Evolutionary conservation across 2,329 filamentous ascomycete genomes (phyloP).

Genomic region (Scleromitrula shiraiana): DNA sequence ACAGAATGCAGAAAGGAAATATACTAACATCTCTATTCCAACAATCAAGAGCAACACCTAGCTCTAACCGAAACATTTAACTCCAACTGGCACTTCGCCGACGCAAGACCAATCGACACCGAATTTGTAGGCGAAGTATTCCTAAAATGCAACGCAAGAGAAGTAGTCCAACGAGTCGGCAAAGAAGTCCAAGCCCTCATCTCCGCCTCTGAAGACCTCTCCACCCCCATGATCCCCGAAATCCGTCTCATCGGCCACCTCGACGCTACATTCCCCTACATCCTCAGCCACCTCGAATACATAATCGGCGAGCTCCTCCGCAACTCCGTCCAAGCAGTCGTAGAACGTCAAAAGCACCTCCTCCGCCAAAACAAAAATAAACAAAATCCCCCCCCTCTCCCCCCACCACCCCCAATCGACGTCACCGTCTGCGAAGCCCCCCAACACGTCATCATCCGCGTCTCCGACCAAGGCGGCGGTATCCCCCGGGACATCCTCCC

Average conservation of each 20-base stretch:
- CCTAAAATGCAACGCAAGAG: slow-evolving; percentile 81
- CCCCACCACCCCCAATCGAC: slow-evolving; percentile 78
- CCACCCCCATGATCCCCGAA: slow-evolving; percentile 66
- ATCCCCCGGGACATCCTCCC: slow-evolving; percentile 79
- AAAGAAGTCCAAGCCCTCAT: slow-evolving; percentile 68
- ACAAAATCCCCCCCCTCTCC: too few relatives aligned
- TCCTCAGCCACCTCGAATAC: slow-evolving; percentile 92
- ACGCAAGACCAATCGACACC: slow-evolving; percentile 48
- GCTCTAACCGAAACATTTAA: slow-evolving; percentile 92
- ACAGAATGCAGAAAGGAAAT: not conserved
- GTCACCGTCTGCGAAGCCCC: slow-evolving; percentile 90
- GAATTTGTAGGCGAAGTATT: slow-evolving; percentile 97
- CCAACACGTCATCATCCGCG: slow-evolving; percentile 91
- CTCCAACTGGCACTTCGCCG: slow-evolving; percentile 80
- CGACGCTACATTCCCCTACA: slow-evolving; percentile 89
- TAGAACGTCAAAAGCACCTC: slow-evolving; percentile 62
- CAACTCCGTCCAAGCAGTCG: slow-evolving; percentile 88
- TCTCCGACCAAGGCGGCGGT: slow-evolving; percentile 91
- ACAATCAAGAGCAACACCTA: slow-evolving; percentile 73
- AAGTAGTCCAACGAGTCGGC: slow-evolving; percentile 80
- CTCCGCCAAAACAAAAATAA: slow-evolving; percentile 8
- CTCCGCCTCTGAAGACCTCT: slow-evolving; percentile 63
- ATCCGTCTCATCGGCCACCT: slow-evolving; percentile 80
- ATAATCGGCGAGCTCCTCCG: slow-evolving; percentile 91
- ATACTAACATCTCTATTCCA: not conserved